These are phyloP conservation scores for Saturnispora silvae DNA, from an alignment of 805 yeast species.

Conservation along the genomic window DNA sequence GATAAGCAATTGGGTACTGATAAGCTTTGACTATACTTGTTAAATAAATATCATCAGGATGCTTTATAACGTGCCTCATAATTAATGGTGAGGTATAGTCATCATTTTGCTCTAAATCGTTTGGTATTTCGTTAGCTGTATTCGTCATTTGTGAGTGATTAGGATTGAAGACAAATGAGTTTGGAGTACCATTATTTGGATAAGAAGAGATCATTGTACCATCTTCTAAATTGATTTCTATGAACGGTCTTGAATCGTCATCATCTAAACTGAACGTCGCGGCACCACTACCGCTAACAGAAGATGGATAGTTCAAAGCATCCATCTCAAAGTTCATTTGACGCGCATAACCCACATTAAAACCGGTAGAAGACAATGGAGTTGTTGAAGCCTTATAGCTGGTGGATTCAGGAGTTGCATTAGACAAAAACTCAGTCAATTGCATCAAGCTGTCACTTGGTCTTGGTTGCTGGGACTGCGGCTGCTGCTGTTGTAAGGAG, in stretches of 20 bases:
- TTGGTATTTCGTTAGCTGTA: conserved; percentile 34
- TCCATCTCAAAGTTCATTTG: conserved; percentile 9
- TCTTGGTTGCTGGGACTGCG: too few species aligned
- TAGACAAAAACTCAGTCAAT: too few species aligned
- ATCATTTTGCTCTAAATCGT: conserved; percentile 27
- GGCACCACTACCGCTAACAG: too few species aligned
- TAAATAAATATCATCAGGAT: conserved; percentile 38
- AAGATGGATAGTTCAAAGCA: not conserved
- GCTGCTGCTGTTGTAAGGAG: too few species aligned
- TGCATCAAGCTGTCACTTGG: too few species aligned
- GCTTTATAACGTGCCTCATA: conserved; percentile 46
- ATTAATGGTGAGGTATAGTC: conserved; percentile 49
- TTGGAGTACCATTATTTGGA: conserved; percentile 25
- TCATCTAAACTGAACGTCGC: conserved; percentile 13
- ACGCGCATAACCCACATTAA: conserved; percentile 7
- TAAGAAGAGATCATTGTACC: conserved; percentile 25
- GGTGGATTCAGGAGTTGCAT: too few species aligned
- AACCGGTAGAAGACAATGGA: not conserved
- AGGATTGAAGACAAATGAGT: conserved; percentile 38
- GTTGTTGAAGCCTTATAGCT: too few species aligned
- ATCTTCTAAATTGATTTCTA: conserved; percentile 21
- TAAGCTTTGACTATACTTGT: conserved; percentile 35
- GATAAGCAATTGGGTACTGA: conserved; percentile 55
- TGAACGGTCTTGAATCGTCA: conserved; percentile 21
- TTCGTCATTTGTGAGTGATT: conserved; percentile 44